Base-by-base conservation (phyloP, 2,329 filamentous ascomycete genomes). In the Arthrinium phaeospermum region DNA sequence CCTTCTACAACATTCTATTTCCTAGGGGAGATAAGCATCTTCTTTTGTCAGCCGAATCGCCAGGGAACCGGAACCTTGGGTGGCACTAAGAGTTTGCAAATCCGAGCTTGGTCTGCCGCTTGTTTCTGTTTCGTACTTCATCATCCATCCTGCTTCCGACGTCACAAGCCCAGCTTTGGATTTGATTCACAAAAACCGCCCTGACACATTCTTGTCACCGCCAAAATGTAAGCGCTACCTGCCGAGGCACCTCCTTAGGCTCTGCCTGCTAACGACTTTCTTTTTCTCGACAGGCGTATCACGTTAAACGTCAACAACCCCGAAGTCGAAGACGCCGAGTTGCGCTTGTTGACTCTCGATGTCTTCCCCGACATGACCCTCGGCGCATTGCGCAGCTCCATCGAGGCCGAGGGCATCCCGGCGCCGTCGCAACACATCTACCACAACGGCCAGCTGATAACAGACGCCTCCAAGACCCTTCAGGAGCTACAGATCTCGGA, bases 401-500 rank as follows among this genome's bases (percentile, higher is more conserved):
- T 99, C 80, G 91, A 96, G 81, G 93, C 91, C 82, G 96, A 98
- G 83, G 86, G 87, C 77, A 91, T 97, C 77, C 90, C 93, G 41
- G 88, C 91, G 24, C 86, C 87, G 64, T 88, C 92, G 67, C 95
- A 98, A 82, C 91, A 94, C 80, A 91, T 98, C 80, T 97, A 96
- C 84, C 93, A 96, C 85, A 97, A 98, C 81, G 96, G 96, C 75
- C 90, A 91, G 75, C 89, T 95, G 57, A 90, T 99, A 71, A 88
- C 86, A 76, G 92, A 95, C 82, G 92, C 95, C 78, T 83, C 88
- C 72, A 93, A 95, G 82, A 98, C 95, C 3, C 89, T 99, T 79
- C 90, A 95, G 76, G 89, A 96, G 78, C 89, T 95, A 45, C 89
- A 92, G 57, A 93, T 99, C 77, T 90, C 87, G 68, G 94, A 98